Evolutionary conservation across 768 basidiomycete genomes (phyloP), one percentile per base, ranked within the genome.

Genomic region (Lentinula edodes): DNA sequence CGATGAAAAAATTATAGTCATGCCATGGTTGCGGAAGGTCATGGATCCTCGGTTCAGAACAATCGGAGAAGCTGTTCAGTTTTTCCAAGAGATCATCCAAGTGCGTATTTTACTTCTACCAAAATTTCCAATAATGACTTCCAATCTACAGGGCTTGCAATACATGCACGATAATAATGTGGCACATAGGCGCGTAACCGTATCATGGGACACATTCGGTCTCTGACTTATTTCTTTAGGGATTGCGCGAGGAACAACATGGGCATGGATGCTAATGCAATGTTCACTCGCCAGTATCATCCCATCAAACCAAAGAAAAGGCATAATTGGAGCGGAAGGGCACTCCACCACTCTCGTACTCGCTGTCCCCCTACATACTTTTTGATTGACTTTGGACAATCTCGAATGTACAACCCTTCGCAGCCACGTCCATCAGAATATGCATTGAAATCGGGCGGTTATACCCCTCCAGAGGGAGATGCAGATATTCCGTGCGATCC

Each of bases 371-470:
- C 70, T 1, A 73, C 67, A 54, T 78, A 77, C 52, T 76, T 75
- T 45, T 68, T 76, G 51, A 77, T 75, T 9, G 76, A 78, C 55
- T 79, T 77, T 64, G 78, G 73, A 2, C 58, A 75, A 1, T 74
- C 78, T 0, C 60, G 69, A 0, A 67, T 38, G 1, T 77, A 70
- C 52, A 53, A 65, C 8, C 70, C 75, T 0, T 56, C 74, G 4
- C 63, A 61, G 0, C 74, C 72, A 32, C 48, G 63, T 5, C 71
- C 74, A 0, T 60, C 52, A 0, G 67, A 77, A 2, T 64, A 64
- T 6, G 81, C 78, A 0, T 68, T 75, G 2, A 62, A 64, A 38
- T 74, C 76, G 0, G 80, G 74, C 2, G 81, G 84, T 65, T 72
- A 72, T 53, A 66, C 75, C 0, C 74, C 73, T 0, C 80, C 80